These are phyloP conservation scores for Malus fusca DNA, from an alignment of 306 rosid species.

Conservation along the genomic window DNA sequence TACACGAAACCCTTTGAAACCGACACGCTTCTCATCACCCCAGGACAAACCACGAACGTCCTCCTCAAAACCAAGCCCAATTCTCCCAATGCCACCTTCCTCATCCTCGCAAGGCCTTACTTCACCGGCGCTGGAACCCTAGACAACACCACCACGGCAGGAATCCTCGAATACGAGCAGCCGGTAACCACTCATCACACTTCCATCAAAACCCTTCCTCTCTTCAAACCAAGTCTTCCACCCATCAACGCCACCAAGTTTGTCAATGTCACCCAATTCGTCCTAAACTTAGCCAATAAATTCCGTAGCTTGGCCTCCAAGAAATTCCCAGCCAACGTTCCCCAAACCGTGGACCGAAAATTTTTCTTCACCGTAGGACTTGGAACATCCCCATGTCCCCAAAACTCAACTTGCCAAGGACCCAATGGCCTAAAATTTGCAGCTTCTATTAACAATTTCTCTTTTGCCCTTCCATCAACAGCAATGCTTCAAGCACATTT, in stretches of 20 bases:
- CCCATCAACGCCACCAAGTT: constrained; percentile 56
- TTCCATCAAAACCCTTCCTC: constrained; percentile 20
- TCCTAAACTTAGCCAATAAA: constrained; percentile 35
- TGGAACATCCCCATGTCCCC: constrained; percentile 63
- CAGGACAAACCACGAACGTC: constrained; percentile 73
- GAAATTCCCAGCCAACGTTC: constrained; percentile 60
- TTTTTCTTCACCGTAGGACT: constrained; percentile 70
- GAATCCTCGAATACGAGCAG: constrained; percentile 48
- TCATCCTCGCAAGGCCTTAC: constrained; percentile 59
- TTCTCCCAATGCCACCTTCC: constrained; percentile 52
- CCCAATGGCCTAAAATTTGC: constrained; percentile 67
- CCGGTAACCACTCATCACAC: background rate
- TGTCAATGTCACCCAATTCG: constrained; percentile 56
- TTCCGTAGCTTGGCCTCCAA: constrained; percentile 44
- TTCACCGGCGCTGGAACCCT: constrained; percentile 47
- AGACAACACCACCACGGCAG: constrained; percentile 71
- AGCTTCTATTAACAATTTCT: constrained; percentile 59
- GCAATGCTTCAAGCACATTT: constrained; percentile 57
- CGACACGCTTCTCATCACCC: constrained; percentile 38
- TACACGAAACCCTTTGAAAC: constrained; percentile 66
- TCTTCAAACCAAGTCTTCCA: constrained; percentile 51
- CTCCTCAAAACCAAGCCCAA: constrained; percentile 52
- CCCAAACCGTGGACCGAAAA: constrained; percentile 40
- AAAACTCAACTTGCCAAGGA: constrained; percentile 75
- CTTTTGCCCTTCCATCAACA: constrained; percentile 64